Conservation (phyloP, 106 monocot species). For the Dactylorhiza incarnata region DNA sequence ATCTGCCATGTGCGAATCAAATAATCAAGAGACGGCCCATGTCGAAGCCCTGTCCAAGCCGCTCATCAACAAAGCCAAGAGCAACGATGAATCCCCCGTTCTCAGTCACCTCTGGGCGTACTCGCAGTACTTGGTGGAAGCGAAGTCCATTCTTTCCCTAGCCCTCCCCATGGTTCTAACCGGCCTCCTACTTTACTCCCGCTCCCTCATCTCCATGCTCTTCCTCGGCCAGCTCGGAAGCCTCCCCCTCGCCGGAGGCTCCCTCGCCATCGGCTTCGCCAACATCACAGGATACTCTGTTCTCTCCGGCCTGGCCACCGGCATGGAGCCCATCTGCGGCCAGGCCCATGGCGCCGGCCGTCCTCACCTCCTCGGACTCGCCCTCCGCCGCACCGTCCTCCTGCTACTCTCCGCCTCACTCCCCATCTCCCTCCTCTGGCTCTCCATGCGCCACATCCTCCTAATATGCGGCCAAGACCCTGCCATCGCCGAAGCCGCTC, state of each 20-base stretch:
- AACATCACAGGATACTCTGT: slow-evolving; percentile 96
- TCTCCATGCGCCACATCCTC: slow-evolving; percentile 26
- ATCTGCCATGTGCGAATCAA: not conserved
- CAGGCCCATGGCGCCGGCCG: slow-evolving; percentile 63
- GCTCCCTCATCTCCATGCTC: slow-evolving; percentile 85
- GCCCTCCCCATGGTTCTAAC: slow-evolving; percentile 61
- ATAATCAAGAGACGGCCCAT: not conserved
- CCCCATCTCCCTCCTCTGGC: slow-evolving; percentile 31
- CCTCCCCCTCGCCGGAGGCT: slow-evolving; percentile 67
- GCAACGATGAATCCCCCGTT: slow-evolving; percentile 1
- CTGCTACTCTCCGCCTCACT: slow-evolving; percentile 34
- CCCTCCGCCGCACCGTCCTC: slow-evolving; percentile 44
- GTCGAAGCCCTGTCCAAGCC: not conserved
- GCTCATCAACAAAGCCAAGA: not conserved
- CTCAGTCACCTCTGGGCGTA: not conserved
- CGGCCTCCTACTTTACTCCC: slow-evolving; percentile 81
- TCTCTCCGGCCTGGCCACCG: slow-evolving; percentile 73
- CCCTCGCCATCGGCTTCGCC: slow-evolving; percentile 85
- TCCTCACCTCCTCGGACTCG: slow-evolving; percentile 33
- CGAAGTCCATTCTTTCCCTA: slow-evolving; percentile 27
- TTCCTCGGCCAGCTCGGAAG: slow-evolving; percentile 65
- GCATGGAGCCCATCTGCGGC: slow-evolving; percentile 94
- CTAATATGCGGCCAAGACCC: slow-evolving; percentile 28
- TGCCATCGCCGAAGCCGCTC: slow-evolving; percentile 27
- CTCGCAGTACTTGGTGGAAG: slow-evolving; percentile 17